Conservation (phyloP, 148 eudicot genomes). For the Chenopodium suecicum region DNA sequence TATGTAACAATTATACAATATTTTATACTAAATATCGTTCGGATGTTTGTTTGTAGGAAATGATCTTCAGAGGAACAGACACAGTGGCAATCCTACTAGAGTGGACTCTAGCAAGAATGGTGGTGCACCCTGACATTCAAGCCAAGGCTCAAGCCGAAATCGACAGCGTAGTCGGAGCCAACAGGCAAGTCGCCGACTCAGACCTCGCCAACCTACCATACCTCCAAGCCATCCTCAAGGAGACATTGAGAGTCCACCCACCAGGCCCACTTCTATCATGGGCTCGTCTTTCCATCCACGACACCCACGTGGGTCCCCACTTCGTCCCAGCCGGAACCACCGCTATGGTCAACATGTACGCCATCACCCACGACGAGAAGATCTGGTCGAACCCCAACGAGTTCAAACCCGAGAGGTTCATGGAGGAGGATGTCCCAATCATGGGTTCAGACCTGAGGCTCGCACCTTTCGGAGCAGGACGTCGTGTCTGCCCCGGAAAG, state of each 20-base stretch:
- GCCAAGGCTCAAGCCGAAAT: slow-evolving; percentile 82
- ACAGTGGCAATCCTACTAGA: slow-evolving; percentile 86
- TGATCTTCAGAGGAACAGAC: slow-evolving; percentile 94
- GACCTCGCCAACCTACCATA: slow-evolving; percentile 81
- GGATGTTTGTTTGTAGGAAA: slow-evolving; percentile 47
- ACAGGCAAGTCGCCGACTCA: slow-evolving; percentile 40
- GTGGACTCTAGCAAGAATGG: slow-evolving; percentile 94
- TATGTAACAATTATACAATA: no score
- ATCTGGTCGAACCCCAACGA: slow-evolving; percentile 62
- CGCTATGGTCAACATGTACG: slow-evolving; percentile 99
- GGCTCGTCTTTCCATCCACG: slow-evolving; percentile 92
- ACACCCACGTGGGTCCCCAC: slow-evolving; percentile 66
- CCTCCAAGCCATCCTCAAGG: slow-evolving; percentile 70
- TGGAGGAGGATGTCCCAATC: slow-evolving; percentile 65
- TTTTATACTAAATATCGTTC: no score
- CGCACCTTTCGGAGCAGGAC: slow-evolving; percentile 85
- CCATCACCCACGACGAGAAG: slow-evolving; percentile 76
- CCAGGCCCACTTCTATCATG: slow-evolving; percentile 96
- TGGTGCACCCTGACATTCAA: slow-evolving; percentile 83
- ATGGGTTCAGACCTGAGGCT: slow-evolving; percentile 82
- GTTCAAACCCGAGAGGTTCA: slow-evolving; percentile 72
- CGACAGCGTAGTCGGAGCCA: slow-evolving; percentile 43
- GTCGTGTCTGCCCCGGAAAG: slow-evolving; percentile 91
- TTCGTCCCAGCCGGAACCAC: slow-evolving; percentile 86
- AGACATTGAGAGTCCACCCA: slow-evolving; percentile 84